Evolutionary conservation across 2,329 filamentous ascomycete genomes (phyloP).

Genomic region (Bimuria novae-zelandiae): DNA sequence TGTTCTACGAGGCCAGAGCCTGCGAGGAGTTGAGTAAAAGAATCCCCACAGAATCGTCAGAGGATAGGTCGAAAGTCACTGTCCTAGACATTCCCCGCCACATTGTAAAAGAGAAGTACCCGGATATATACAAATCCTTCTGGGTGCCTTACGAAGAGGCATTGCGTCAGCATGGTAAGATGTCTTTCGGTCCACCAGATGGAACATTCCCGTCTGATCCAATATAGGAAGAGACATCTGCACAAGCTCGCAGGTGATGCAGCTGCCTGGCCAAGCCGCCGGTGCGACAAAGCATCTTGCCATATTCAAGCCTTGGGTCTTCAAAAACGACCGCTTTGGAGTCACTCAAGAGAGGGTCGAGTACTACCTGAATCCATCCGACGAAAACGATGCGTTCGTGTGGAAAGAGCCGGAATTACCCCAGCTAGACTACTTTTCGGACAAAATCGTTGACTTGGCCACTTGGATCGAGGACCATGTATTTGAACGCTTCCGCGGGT

Average conservation of each 20-base stretch:
- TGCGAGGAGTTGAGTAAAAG: background rate
- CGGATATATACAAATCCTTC: background rate
- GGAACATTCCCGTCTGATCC: background rate
- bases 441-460: background rate
- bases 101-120: background rate
- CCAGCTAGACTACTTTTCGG: conserved; percentile 1
- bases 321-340: conserved; percentile 9
- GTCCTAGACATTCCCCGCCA: background rate
- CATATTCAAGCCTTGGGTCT: conserved; percentile 3
- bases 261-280: conserved; percentile 10
- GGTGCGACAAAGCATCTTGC: conserved; percentile 5
- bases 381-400: conserved; percentile 6
- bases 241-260: conserved; percentile 13
- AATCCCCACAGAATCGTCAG: too few relatives aligned
- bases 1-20: too few relatives aligned
- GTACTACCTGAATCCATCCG: conserved; percentile 7
- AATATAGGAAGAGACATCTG: conserved; percentile 9
- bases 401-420: conserved; percentile 4
- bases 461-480: conserved; percentile 15
- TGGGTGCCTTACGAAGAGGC: background rate
- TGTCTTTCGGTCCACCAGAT: background rate
- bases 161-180: background rate
- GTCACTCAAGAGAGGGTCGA: conserved; percentile 12
- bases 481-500: background rate
- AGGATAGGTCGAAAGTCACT: background rate